Conservation (phyloP, 1,284 basidiomycete genomes). For the Xerocomus minutiporus region DNA sequence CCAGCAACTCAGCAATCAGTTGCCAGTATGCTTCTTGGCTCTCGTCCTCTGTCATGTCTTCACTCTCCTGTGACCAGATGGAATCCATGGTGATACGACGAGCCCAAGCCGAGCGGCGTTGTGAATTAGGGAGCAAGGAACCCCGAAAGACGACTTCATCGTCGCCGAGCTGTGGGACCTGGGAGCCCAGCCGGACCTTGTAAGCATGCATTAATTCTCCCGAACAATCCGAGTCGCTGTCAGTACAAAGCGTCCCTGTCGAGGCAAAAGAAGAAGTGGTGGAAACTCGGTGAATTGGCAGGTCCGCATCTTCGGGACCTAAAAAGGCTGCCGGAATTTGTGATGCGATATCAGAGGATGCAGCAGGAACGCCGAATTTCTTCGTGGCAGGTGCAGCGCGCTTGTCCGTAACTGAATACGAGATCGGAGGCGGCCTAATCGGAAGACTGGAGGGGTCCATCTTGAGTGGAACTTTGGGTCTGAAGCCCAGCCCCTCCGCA, state of each 20-base stretch:
- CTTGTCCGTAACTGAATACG: slow-evolving; percentile 7
- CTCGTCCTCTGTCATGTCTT: slow-evolving; percentile 9
- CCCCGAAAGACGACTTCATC: slow-evolving; percentile 6
- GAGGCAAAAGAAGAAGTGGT: slow-evolving; percentile 1
- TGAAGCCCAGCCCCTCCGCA: neutral
- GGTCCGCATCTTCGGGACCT: neutral
- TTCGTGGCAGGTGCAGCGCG: slow-evolving; percentile 3
- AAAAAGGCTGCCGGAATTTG: neutral
- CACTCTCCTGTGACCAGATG: slow-evolving; percentile 28
- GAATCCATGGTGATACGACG: slow-evolving; percentile 14
- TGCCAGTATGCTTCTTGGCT: slow-evolving; percentile 2
- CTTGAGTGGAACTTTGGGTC: slow-evolving; percentile 8
- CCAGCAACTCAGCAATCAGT: neutral
- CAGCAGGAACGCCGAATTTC: slow-evolving; percentile 4
- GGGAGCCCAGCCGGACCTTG: slow-evolving; percentile 11
- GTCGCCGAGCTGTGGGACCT: neutral
- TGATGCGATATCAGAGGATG: neutral
- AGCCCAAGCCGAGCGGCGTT: neutral
- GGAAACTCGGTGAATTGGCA: neutral
- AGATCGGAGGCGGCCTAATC: neutral
- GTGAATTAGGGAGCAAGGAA: neutral
- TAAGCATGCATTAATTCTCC: slow-evolving; percentile 1
- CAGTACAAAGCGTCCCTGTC: neutral
- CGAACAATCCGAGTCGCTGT: slow-evolving; percentile 7
- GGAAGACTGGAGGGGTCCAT: neutral